Conservation (phyloP, 1,284 basidiomycete species). For the Heliocybe sulcata region DNA sequence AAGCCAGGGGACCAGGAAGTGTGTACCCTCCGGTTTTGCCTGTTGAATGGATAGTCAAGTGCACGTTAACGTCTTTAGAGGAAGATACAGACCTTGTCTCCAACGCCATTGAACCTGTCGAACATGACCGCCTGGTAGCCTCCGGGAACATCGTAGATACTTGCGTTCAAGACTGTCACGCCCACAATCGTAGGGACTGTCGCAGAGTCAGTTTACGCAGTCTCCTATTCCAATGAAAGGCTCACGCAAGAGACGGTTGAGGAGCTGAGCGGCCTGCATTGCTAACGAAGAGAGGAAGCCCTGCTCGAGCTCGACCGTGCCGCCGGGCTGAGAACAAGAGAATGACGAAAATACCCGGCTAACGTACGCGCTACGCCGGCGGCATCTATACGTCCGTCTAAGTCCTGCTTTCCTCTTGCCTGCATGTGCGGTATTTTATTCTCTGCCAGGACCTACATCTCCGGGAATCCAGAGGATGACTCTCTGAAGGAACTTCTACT, state of each 20-base stretch:
- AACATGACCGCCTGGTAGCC: constrained; percentile 98
- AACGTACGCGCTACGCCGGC: neutral
- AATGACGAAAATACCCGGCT: neutral
- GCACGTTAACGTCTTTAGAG: neutral
- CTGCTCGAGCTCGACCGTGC: neutral
- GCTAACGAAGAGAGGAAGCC: neutral
- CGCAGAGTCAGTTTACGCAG: constrained; percentile 6
- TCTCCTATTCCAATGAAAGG: neutral
- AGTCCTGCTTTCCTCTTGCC: neutral
- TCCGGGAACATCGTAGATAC: constrained; percentile 90
- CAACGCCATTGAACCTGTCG: constrained; percentile 94
- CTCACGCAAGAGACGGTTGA: neutral
- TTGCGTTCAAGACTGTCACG: constrained; percentile 60
- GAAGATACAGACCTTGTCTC: constrained; percentile 50
- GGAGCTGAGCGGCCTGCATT: neutral
- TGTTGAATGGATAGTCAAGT: constrained; percentile 20
- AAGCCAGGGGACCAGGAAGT: constrained; percentile 94
- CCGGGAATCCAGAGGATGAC: neutral
- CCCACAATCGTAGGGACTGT: constrained; percentile 75
- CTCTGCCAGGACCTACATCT: neutral
- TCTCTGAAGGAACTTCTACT: neutral
- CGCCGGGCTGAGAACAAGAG: neutral
- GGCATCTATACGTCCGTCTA: neutral
- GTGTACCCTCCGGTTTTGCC: constrained; percentile 93
- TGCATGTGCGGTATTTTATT: constrained; percentile 3